Evolutionary conservation across 148 eudicot genomes (phyloP).

Genomic region (Chenopodium berlandieri): DNA sequence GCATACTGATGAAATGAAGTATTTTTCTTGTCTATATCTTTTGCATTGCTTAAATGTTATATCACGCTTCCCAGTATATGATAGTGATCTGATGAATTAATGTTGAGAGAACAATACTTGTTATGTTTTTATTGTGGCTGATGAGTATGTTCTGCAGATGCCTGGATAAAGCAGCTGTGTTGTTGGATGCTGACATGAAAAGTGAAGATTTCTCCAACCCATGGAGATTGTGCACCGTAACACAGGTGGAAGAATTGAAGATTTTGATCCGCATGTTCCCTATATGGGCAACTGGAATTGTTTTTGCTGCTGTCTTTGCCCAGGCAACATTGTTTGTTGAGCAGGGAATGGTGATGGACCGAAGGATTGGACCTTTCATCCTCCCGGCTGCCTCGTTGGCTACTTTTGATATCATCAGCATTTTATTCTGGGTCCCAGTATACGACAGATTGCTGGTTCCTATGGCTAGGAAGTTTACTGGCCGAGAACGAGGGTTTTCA

Average conservation of each 20-base stretch:
- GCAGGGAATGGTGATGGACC: conserved; percentile 68
- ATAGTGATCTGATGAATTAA: not conserved
- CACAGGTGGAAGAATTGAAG: conserved; percentile 78
- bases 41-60: not conserved
- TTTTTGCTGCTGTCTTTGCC: conserved; percentile 48
- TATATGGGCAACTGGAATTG: conserved; percentile 56
- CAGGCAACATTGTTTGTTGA: conserved; percentile 67
- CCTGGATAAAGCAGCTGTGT: conserved; percentile 55
- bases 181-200: conserved; percentile 31
- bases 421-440: conserved; percentile 53
- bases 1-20: conserved; percentile 46
- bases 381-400: conserved; percentile 54
- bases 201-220: conserved; percentile 35
- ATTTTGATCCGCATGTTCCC: conserved; percentile 57
- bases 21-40: conserved; percentile 16
- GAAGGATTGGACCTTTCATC: conserved; percentile 42
- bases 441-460: conserved; percentile 51
- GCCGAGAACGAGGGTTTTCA: conserved; percentile 47
- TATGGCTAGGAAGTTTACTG: conserved; percentile 51
- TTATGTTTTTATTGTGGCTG: too few relatives aligned
- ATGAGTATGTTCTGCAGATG: conserved; percentile 25
- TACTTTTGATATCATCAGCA: conserved; percentile 43
- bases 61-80: not conserved
- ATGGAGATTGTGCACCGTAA: conserved; percentile 68
- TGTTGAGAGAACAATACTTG: too few relatives aligned